Evolutionary conservation across 2,329 filamentous ascomycete species (phyloP), one percentile per base, ranked within the genome.

Genomic region (Furcasterigmium furcatum): DNA sequence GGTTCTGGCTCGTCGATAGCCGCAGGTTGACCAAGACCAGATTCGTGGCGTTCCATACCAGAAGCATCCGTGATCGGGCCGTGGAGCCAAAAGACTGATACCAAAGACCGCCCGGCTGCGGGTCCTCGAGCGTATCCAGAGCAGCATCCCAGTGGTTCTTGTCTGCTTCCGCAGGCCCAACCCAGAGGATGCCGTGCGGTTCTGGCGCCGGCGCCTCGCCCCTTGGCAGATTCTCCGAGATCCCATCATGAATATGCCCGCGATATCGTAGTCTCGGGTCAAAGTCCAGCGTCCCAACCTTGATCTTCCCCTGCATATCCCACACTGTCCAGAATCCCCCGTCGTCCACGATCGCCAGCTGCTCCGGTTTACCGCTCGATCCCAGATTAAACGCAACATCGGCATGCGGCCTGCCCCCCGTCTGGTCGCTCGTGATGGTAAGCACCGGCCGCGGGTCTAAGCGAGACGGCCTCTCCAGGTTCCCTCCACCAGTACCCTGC

Each of bases 321-420:
- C 84, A 89, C 4, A 89, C 62, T 36, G 71, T 82, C 87, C 87
- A 91, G 46, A 68, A 71, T 2, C 85, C 86, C 27, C 66, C 66
- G 43, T 80, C 71, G 55, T 91, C 84, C 16, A 91, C 70, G 21
- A 90, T 69, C 14, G 74, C 83, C 43, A 91, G 65, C 54, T 87
- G 83, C 2, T 80, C 75, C 72, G 79, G 60, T 66, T 78, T 52
- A 47, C 66, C 58, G 16, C 48, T 52, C 5, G 57, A 57, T 4
- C 63, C 62, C 1, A 84, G 79, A 51, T 84, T 85, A 59, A 91
- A 87, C 0, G 77, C 64, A 4, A 87, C 69, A 61, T 91, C 83
- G 0, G 74, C 73, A 54, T 88, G 83, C 1, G 71, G 58, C 24
- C 63, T 66, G 2, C 76, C 77, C 2, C 78, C 81, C 1, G 79